Base-by-base conservation (phyloP, 202 grass and related monocot genomes). In the Bolboschoenoplectus hybrid region DNA sequence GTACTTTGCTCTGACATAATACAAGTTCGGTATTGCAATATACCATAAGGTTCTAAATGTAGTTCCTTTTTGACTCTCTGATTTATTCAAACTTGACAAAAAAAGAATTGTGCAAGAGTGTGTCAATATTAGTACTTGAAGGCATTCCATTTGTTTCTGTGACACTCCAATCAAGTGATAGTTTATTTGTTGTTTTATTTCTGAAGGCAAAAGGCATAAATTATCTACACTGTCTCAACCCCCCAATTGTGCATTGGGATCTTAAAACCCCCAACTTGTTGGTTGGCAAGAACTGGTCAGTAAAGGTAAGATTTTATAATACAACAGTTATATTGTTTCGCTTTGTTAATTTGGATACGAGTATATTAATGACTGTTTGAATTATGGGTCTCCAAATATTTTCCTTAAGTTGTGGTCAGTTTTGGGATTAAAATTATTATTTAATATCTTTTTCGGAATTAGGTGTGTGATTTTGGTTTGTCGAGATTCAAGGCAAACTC, bases 221-320 rank as follows among this genome's bases (percentile, higher is more conserved):
- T 87, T 98, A 98, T 91, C 95, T 98, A 32, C 95, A 98, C 55
- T 98, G 91, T 71, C 89, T 98, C 52, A 98, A 98, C 73, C 95
- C 95, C 81, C 95, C 95, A 13, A 95, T 98, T 61, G 95, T 98
- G n/a, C 95, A 98, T 83, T 98, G 95, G 95, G 95, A 98, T 88
- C 84, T 98, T 12, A 98, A 95, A 85, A 91, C 95, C 80, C 95
- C 95, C 79, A 98, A 98, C 86, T 93, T 98, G 85, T 73, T 98
- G 90, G 95, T 98, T 0, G 95, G 95, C 44, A 93, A 93, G 86
- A 98, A 98, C 85, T 98, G 95, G 95, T 95, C 93, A 0, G 91
- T 94, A 72, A 98, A 98, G 95, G 95, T 94, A 60, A 60, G 90
- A 85, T 62, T 10, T 77, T 36, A 56, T 92, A 43, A 86, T 57